A percentile compares a stretch with the other conserved stretches of the same genome.
These are phyloP conservation scores for Coprinopsis strossmayeri DNA, from an alignment of 768 basidiomycete species.

Conservation along the genomic window DNA sequence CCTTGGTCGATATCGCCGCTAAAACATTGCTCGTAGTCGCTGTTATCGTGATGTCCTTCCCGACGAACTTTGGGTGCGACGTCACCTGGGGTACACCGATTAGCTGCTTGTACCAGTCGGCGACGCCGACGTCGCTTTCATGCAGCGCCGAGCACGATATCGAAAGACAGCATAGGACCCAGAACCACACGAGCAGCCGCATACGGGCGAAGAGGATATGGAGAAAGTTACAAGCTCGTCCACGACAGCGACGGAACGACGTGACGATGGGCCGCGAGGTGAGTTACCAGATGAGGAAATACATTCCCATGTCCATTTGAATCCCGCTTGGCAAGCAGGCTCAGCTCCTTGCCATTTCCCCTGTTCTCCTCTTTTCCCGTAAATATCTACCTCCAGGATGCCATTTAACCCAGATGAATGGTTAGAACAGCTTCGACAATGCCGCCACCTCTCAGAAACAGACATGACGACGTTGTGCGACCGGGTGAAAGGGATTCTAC, in stretches of 20 bases:
- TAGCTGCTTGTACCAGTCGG: slow-evolving; percentile 83
- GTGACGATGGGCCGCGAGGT: not conserved
- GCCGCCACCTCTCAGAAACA: slow-evolving; percentile 81
- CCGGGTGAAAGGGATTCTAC: slow-evolving; percentile 78
- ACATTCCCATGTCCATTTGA: slow-evolving; percentile 3
- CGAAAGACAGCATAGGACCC: slow-evolving; percentile 16
- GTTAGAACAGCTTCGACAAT: slow-evolving; percentile 83
- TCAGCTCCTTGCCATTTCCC: too few relatives aligned
- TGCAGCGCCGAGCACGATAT: slow-evolving; percentile 43
- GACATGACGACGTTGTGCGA: slow-evolving; percentile 95
- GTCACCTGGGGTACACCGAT: slow-evolving; percentile 65
- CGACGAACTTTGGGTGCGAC: slow-evolving; percentile 48
- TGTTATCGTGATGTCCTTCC: slow-evolving; percentile 49
- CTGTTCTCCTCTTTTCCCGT: slow-evolving; percentile 1
- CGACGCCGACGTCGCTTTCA: slow-evolving; percentile 68
- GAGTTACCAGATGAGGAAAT: not conserved
- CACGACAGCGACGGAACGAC: not conserved
- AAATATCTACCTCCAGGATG: slow-evolving; percentile 13
- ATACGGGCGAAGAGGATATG: slow-evolving; percentile 15
- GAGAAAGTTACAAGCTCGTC: not conserved
- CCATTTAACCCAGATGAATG: slow-evolving; percentile 58
- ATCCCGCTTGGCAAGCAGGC: too few relatives aligned
- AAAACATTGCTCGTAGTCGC: slow-evolving; percentile 73
- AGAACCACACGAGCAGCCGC: slow-evolving; percentile 20
- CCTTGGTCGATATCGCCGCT: slow-evolving; percentile 58